Conservation (phyloP, 2,329 filamentous ascomycete genomes). For the Cordyceps fumosorosea region DNA sequence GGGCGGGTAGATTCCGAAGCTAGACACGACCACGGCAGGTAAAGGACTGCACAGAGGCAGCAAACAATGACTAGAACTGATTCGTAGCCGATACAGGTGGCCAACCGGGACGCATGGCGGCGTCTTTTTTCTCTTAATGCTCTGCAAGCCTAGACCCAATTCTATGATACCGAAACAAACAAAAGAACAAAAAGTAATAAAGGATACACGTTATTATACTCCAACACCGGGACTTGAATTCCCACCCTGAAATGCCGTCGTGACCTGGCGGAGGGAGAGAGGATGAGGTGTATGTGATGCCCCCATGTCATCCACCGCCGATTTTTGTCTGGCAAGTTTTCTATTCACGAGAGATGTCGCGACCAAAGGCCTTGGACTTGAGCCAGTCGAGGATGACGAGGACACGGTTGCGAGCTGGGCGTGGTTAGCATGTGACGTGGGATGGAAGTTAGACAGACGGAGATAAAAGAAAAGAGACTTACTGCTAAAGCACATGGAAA, state of each 20-base stretch:
- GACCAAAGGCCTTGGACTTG: slow-evolving; percentile 94
- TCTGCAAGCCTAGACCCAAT: slow-evolving; percentile 11
- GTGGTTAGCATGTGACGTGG: slow-evolving; percentile 20
- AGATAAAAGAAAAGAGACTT: slow-evolving; percentile 39
- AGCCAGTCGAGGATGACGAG: slow-evolving; percentile 91
- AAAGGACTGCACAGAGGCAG: background rate
- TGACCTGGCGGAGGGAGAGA: background rate
- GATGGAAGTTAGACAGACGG: background rate
- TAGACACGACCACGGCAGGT: background rate
- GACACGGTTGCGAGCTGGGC: slow-evolving; percentile 79
- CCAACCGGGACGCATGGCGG: background rate
- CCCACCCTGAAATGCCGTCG: slow-evolving; percentile 3
- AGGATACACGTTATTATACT: slow-evolving; percentile 13
- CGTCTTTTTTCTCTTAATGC: slow-evolving; percentile 13
- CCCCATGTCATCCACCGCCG: background rate
- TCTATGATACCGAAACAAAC: slow-evolving; percentile 13
- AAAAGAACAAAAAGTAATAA: slow-evolving; percentile 4
- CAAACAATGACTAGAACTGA: slow-evolving; percentile 9
- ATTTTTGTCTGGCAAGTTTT: background rate
- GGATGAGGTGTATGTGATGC: background rate
- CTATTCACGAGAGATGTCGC: slow-evolving; percentile 84
- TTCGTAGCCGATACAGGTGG: slow-evolving; percentile 11
- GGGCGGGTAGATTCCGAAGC: no score
- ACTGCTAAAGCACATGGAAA: slow-evolving; percentile 99
- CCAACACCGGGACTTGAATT: slow-evolving; percentile 9